Evolutionary conservation across 139 green algal species (phyloP).

Genomic region (Microglena sp.): DNA sequence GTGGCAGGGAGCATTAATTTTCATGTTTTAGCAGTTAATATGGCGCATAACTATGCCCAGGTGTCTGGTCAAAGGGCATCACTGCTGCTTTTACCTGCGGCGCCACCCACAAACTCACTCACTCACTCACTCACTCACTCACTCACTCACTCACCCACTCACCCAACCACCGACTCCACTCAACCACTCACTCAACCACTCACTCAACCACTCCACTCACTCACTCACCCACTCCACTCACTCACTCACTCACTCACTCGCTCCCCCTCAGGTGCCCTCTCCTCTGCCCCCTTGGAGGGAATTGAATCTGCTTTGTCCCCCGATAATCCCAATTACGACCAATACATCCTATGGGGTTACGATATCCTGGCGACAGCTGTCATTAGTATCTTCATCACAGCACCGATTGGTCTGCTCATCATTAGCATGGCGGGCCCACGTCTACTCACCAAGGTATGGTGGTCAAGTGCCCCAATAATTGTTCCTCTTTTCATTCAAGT

Average conservation of each 20-base stretch:
- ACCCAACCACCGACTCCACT: too few relatives aligned
- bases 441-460: constrained; percentile 1
- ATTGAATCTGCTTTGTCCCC: neutral
- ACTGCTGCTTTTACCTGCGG: neutral
- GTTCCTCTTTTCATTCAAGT: too few relatives aligned
- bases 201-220: too few relatives aligned
- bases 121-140: too few relatives aligned
- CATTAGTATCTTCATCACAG: constrained; percentile 6
- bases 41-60: neutral
- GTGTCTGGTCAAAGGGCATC: neutral
- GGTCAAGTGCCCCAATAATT: too few relatives aligned
- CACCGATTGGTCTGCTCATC: constrained; percentile 9
- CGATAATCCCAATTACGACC: neutral
- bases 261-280: neutral
- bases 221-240: too few relatives aligned
- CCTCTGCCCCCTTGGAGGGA: neutral
- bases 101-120: too few relatives aligned
- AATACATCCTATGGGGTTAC: neutral
- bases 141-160: too few relatives aligned
- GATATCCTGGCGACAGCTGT: constrained; percentile 10
- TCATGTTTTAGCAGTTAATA: too few relatives aligned
- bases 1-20: too few relatives aligned
- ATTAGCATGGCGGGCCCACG: neutral
- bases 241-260: too few relatives aligned
- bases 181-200: too few relatives aligned